Percentiles rank a stretch among this genome's conserved stretches.
Conservation (phyloP, 306 rosid species). For the Cajanus cajan region DNA sequence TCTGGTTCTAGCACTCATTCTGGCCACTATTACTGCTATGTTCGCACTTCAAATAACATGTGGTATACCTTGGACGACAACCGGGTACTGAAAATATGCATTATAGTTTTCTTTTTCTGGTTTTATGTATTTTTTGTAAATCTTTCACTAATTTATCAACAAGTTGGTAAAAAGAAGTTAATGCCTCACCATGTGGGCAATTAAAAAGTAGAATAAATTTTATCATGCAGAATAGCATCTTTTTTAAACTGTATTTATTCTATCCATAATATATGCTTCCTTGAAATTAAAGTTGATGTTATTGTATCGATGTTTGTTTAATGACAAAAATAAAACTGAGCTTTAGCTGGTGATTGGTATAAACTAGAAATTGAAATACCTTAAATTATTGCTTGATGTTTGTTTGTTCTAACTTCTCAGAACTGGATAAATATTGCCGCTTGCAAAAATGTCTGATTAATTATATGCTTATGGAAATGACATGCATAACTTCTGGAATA, state of each 20-base stretch:
- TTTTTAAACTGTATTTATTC: neutral
- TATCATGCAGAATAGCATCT: neutral
- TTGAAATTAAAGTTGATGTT: neutral
- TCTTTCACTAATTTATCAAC: neutral
- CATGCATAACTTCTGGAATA: neutral
- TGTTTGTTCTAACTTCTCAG: neutral
- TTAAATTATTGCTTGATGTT: neutral
- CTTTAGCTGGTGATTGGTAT: neutral
- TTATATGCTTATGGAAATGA: neutral
- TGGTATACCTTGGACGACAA: conserved; percentile 96
- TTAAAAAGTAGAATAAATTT: neutral
- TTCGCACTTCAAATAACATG: conserved; percentile 87
- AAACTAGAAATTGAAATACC: neutral
- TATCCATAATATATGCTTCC: neutral
- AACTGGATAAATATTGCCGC: neutral
- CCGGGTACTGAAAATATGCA: conserved; percentile 49
- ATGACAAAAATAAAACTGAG: neutral
- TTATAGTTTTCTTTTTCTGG: neutral
- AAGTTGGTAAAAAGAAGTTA: neutral
- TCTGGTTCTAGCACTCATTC: conserved; percentile 83
- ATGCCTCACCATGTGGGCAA: neutral
- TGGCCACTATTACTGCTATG: conserved; percentile 91
- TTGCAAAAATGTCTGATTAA: neutral
- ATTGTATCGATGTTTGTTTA: neutral
- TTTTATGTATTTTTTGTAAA: neutral